Evolutionary conservation across 1,284 basidiomycete genomes (phyloP), one percentile per base, ranked within the genome.

Genomic region (Ganoderma leucocontextum): DNA sequence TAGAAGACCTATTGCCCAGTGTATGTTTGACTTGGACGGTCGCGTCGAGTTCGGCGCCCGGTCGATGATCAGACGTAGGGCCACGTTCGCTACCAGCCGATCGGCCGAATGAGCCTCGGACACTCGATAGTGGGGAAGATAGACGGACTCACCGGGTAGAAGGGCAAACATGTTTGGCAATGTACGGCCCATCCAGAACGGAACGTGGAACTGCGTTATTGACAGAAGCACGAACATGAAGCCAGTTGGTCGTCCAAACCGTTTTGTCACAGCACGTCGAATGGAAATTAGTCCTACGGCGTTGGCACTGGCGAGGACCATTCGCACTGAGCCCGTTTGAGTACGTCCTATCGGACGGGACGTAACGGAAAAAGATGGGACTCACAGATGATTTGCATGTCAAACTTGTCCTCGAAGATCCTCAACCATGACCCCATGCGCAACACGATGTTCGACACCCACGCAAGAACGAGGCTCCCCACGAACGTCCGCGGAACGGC

Each of bases 91-190:
- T 94, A 53, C 36, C 13, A 9, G n/a, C 6, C 52, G 22, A 25
- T 4, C 22, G 25, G 9, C 17, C 0, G 1, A 12, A 25, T 47
- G 13, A 44, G 25, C 3, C 25, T 55, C 8, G 35, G 8, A 12
- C 36, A 15, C 29, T 10, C 36, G 15, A 38, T 17, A 17, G n/a
- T 7, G 10, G 29, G 17, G 22, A 15, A 42, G 33, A n/a, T 12
- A 52, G 25, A 41, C 33, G 15, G 44, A 77, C 87, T 63, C 72
- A 96, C 95, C 91, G 63, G 91, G 88, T 10, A 93, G 84, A 22
- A 97, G 83, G 4, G 96, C 96, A 71, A 96, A 90, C 88, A 96
- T 97, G 79, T 99, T 99, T 0, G 97, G 97, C 17, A 98, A 82
- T 0, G 97, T 98, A 59, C 97, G 84, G 4, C 95, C 90, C 81